These are phyloP conservation scores for Prunus kanzakura DNA, from an alignment of 306 rosid genomes.

Conservation along the genomic window DNA sequence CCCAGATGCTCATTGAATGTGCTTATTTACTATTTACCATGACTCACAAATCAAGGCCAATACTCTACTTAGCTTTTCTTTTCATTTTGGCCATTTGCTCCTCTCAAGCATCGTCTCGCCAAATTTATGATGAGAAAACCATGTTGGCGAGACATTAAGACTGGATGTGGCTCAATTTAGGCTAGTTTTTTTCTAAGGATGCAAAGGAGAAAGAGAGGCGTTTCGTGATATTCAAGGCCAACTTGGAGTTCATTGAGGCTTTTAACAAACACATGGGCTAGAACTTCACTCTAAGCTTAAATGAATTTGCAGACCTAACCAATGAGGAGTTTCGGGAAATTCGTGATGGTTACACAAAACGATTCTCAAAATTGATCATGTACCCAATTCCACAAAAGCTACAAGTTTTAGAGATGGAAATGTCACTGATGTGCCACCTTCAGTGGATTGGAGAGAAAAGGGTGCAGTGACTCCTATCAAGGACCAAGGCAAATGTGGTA, in stretches of 20 bases:
- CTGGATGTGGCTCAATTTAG: slow-evolving; percentile 36
- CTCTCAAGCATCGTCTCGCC: neutral
- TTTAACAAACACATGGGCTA: slow-evolving; percentile 20
- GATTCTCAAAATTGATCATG: slow-evolving; percentile 7
- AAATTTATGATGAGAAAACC: neutral
- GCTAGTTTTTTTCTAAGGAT: slow-evolving; percentile 6
- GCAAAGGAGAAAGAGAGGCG: slow-evolving; percentile 22
- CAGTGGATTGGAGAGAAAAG: slow-evolving; percentile 35
- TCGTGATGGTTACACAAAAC: slow-evolving; percentile 27
- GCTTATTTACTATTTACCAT: neutral
- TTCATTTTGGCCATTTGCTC: neutral
- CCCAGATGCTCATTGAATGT: neutral
- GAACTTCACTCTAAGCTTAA: slow-evolving; percentile 25
- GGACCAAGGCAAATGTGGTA: slow-evolving; percentile 40
- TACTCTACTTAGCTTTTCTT: neutral
- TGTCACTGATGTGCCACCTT: slow-evolving; percentile 24
- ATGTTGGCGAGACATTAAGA: slow-evolving; percentile 24
- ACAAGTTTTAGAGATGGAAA: slow-evolving; percentile 33
- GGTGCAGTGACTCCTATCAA: slow-evolving; percentile 38
- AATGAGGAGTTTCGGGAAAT: slow-evolving; percentile 33
- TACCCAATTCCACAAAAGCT: slow-evolving; percentile 24
- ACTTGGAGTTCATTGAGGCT: slow-evolving; percentile 26
- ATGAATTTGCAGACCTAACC: slow-evolving; percentile 35
- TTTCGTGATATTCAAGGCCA: slow-evolving; percentile 27
- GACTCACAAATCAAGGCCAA: neutral